Percentiles rank a stretch among this genome's conserved stretches.
phyloP scores from a whole-genome alignment of 192 early-diverging fungal species.

The Coemansia sp. region DNA sequence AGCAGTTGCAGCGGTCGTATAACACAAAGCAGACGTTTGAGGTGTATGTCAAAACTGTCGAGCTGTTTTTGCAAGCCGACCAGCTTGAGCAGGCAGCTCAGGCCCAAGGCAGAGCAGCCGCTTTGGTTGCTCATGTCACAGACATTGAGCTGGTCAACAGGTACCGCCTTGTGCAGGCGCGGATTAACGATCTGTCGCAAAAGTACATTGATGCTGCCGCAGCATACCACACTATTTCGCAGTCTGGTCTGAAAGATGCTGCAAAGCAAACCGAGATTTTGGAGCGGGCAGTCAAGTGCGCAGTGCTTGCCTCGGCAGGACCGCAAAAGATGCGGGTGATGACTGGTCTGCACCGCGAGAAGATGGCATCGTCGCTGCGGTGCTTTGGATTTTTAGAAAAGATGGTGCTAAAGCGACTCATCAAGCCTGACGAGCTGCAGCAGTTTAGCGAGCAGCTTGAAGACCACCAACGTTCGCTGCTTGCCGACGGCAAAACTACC shows the following conservation, averaged over 20 bases:
- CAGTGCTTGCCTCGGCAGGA: constrained; percentile 87
- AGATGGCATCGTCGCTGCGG: constrained; percentile 77
- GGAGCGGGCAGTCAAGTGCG: constrained; percentile 83
- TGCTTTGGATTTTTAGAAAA: constrained; percentile 83
- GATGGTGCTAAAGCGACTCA: constrained; percentile 90
- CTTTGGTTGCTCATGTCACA: constrained; percentile 59
- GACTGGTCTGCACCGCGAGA: constrained; percentile 89
- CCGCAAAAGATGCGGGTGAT: constrained; percentile 84
- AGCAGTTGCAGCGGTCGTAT: constrained; percentile 77
- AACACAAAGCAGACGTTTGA: constrained; percentile 69
- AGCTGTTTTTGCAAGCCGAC: constrained; percentile 81
- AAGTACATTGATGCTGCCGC: constrained; percentile 81
- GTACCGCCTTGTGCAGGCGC: constrained; percentile 81
- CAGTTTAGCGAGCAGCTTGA: constrained; percentile 73
- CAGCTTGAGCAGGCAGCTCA: constrained; percentile 78
- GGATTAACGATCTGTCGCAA: constrained; percentile 81
- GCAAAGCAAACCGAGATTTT: constrained; percentile 61
- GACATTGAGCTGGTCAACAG: constrained; percentile 60
- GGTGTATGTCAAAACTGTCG: constrained; percentile 84
- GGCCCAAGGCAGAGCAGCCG: constrained; percentile 80
- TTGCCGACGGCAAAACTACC: constrained; percentile 69
- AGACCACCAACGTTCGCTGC: constrained; percentile 73
- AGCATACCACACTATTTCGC: constrained; percentile 83
- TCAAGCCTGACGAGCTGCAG: constrained; percentile 74
- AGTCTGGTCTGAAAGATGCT: constrained; percentile 62